Evolutionary conservation across 2,329 filamentous ascomycete genomes (phyloP).

Genomic region (Cadophora gregata): DNA sequence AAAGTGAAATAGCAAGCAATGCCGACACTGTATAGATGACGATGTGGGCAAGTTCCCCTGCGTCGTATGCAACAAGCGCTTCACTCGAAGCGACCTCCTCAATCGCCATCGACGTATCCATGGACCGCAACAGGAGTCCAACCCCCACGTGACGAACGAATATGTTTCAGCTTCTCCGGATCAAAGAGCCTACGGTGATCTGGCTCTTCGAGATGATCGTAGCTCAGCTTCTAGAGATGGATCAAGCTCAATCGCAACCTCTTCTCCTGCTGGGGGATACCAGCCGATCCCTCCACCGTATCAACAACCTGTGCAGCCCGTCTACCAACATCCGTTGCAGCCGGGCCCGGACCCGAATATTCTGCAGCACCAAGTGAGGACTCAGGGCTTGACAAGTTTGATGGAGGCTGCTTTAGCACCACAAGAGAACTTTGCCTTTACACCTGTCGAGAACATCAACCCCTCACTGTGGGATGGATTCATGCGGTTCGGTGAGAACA

Average conservation of each 20-base stretch:
- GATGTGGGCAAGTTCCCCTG: conserved; percentile 42
- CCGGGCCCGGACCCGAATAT: conserved; percentile 18
- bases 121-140: conserved; percentile 25
- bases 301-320: conserved; percentile 13
- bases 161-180: conserved; percentile 22
- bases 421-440: conserved; percentile 28
- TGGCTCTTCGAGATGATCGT: conserved; percentile 24
- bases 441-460: conserved; percentile 34
- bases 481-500: conserved; percentile 36
- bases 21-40: conserved; percentile 35
- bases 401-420: conserved; percentile 41
- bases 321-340: conserved; percentile 14
- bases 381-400: conserved; percentile 40
- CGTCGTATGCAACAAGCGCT: conserved; percentile 39
- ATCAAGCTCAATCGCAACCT: conserved; percentile 19
- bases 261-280: conserved; percentile 19
- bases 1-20: background rate
- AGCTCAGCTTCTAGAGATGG: conserved; percentile 23
- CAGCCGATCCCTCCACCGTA: conserved; percentile 16
- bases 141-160: conserved; percentile 31
- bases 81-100: conserved; percentile 42
- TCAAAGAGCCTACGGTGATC: conserved; percentile 12
- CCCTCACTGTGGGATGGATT: conserved; percentile 40
- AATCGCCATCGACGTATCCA: conserved; percentile 42
- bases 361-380: conserved; percentile 16